Percentiles rank a stretch among this genome's conserved stretches.
Evolutionary conservation across 768 basidiomycete genomes (phyloP).

Genomic region (Tylopilus sp.): DNA sequence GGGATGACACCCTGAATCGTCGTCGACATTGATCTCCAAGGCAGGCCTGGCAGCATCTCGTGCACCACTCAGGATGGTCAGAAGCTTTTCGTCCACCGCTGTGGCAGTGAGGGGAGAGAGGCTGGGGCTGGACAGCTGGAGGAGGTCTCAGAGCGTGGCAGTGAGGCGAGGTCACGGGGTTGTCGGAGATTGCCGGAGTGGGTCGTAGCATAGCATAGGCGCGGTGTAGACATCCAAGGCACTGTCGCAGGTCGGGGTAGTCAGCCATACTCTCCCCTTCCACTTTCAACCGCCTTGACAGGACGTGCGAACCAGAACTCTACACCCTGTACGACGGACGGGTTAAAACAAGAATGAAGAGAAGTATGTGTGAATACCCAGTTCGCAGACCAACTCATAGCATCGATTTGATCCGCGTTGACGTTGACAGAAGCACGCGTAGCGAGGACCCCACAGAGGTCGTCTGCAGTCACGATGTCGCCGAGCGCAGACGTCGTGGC

Average conservation of each 20-base stretch:
- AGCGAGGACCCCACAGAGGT: constrained; percentile 48
- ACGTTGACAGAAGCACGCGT: constrained; percentile 41
- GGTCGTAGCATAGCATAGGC: too few relatives aligned
- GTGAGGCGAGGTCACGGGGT: too few relatives aligned
- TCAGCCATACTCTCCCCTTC: too few relatives aligned
- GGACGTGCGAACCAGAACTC: constrained; percentile 85
- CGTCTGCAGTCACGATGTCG: too few relatives aligned
- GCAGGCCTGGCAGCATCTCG: constrained; percentile 40
- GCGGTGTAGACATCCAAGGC: too few relatives aligned
- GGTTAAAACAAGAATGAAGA: not conserved
- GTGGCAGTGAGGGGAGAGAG: too few relatives aligned
- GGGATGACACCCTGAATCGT: constrained; percentile 59
- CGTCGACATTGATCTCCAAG: constrained; percentile 50
- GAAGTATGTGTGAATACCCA: constrained; percentile 16
- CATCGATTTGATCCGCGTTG: constrained; percentile 39
- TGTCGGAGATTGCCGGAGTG: too few relatives aligned
- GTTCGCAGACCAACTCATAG: constrained; percentile 45
- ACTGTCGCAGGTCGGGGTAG: too few relatives aligned
- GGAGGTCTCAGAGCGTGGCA: too few relatives aligned
- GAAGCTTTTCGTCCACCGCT: constrained; percentile 39
- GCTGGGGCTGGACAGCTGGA: too few relatives aligned
- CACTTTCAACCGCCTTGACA: constrained; percentile 21
- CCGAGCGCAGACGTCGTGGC: too few relatives aligned
- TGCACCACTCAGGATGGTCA: constrained; percentile 74
- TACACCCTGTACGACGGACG: constrained; percentile 34